phyloP scores from a whole-genome alignment of 2,329 filamentous ascomycete genomes.

The Exophiala xenobiotica region DNA sequence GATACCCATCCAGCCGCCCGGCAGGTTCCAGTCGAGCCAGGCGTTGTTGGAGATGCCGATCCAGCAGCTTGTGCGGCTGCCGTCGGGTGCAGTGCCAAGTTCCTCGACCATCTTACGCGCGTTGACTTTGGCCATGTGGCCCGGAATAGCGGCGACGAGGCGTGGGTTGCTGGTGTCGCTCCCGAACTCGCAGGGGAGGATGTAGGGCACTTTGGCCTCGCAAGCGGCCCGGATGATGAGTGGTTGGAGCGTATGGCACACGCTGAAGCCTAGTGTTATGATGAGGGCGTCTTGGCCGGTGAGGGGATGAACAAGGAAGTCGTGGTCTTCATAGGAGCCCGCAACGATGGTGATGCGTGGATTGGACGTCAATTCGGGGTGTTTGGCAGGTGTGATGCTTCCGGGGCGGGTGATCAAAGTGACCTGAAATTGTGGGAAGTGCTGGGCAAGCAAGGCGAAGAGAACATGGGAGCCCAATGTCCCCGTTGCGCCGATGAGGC shows the following conservation, averaged over 20 bases:
- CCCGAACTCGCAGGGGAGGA: constrained; percentile 2
- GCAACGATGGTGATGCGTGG: not conserved
- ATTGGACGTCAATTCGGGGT: not conserved
- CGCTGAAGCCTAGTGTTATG: constrained; percentile 1
- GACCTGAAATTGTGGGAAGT: not conserved
- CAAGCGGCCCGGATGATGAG: not conserved
- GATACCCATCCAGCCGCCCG: constrained; percentile 1
- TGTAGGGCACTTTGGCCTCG: constrained; percentile 4
- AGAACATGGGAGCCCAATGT: not conserved
- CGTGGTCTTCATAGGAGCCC: constrained; percentile 2
- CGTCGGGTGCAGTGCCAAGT: not conserved
- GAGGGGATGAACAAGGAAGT: not conserved
- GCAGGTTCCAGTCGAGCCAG: constrained; percentile 2
- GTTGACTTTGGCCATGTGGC: not conserved
- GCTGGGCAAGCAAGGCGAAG: not conserved
- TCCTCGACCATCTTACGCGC: not conserved
- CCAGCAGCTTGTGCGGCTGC: constrained; percentile 2
- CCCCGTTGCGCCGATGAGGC: not conserved
- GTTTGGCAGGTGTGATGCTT: not conserved
- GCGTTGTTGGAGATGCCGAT: constrained; percentile 5
- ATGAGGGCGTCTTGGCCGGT: not conserved
- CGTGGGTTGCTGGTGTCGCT: constrained; percentile 1
- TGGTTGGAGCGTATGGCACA: not conserved
- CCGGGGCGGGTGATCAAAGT: not conserved
- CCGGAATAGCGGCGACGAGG: constrained; percentile 2